Base-by-base conservation (phyloP, 2,329 filamentous ascomycete species). In the Stachybotrys echinatus region DNA sequence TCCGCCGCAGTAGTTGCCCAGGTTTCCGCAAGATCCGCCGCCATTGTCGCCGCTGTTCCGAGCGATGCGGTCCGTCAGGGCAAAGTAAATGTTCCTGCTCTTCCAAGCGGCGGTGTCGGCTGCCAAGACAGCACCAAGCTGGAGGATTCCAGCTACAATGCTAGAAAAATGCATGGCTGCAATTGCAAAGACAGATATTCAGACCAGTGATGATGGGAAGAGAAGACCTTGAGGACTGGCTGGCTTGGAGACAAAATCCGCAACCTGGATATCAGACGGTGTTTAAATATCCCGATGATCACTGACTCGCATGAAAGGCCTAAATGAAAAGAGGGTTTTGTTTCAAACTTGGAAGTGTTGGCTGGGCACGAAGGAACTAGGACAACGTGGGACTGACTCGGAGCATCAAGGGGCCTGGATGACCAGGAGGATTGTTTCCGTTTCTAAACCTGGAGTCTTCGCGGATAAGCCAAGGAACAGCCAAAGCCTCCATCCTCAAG, bases 1-100 rank as follows among this genome's bases (percentile, higher is more conserved):
- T 17, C 83, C 83, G 39, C 81, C 81, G 55, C 83, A 86, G 63
- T 84, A 85, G 22, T 62, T 61, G 23, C 64, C 58, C n/a, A 74
- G 63, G 34, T 67, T 56, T 7, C 65, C 57, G 56, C 76, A 79
- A 1, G 65, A 51, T 20, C 62, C 66, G n/a, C 74, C 72, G 5
- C 69, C 73, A 4, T 67, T 71, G 20, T 73, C 74, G 54, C 70
- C 66, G 21, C 45, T 51, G 3, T 65, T 71, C 8, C 73, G 72
- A 5, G 77, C 79, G 51, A 79, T 74, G 2, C 80, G 75, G 58
- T 82, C 79, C 4, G 79, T 81, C 56, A 84, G 63, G 37, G 76
- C 73, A 65, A 82, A 80, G 61, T 83, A 83, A 49, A 83, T 81
- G 42, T 75, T 79, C 49, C 74, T 74, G 22, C 70, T 68, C 58